Evolutionary conservation across 2,329 filamentous ascomycete species (phyloP), one percentile per base, ranked within the genome.

Genomic region (Calcarisporium arbuscula): DNA sequence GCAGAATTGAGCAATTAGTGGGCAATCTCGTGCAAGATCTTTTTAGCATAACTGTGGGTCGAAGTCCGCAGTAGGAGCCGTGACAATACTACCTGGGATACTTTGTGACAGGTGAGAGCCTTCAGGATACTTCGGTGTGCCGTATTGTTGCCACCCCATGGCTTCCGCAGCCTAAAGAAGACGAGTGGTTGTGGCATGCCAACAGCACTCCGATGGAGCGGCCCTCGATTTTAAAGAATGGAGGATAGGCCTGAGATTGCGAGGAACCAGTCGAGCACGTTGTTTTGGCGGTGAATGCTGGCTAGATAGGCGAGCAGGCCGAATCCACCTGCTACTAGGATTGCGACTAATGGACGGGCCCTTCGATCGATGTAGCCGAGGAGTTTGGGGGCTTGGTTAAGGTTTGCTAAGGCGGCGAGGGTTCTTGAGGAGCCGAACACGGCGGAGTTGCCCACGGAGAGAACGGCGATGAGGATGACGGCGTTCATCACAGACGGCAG

Each of bases 381-480:
- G 44, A 88, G 68, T 43, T 67, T 72, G 5, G 88, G 88, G 0
- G 85, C 88, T 54, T 92, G 86, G 36, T 80, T 75, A 58, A 94
- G 87, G 56, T 95, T 88, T 26, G 89, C 88, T 3, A 95, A 74
- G 4, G 89, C 88, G 16, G 88, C 86, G 9, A 95, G 76, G 2
- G 89, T 95, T 51, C 90, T 80, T 2, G 85, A 94, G 18, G 86
- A 90, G 29, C 88, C 90, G 51, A 94, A 95, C 40, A 95, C 82
- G 41, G 88, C 80, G 4, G 85, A 90, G 60, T 95, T 95, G 38
- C 88, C 87, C 38, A 95, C 89, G 1, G 86, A 94, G 17, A 95
- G 66, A 14, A 95, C 88, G 14, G 88, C 83, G 42, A 94, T 77
- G 54, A 95, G 77, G 56, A 95, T 94, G 41, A 95, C 87, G 12